A percentile compares a stretch with the other conserved stretches of the same genome.
These are phyloP conservation scores for Linderniella brevidens DNA, from an alignment of 257 asterid species.

Conservation along the genomic window DNA sequence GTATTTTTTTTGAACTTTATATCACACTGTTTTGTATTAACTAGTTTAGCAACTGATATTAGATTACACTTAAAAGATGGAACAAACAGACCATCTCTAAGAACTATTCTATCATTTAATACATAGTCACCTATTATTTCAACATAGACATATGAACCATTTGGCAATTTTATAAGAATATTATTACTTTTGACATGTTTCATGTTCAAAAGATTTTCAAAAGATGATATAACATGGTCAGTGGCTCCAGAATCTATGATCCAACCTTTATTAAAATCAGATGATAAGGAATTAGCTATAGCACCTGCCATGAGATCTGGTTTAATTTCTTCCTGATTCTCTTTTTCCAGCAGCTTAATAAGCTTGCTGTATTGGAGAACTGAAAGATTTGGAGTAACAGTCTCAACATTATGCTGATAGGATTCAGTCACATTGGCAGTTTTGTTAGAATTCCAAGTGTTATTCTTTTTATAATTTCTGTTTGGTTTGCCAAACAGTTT, in stretches of 20 bases:
- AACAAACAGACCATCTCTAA: background rate
- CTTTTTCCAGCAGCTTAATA: no score
- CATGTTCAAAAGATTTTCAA: background rate
- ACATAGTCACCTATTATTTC: background rate
- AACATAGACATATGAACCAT: background rate
- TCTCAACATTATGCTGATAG: no score
- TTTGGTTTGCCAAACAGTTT: background rate
- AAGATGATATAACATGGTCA: background rate
- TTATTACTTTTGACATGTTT: background rate
- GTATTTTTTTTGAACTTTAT: background rate
- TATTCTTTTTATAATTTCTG: background rate
- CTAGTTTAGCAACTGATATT: background rate
- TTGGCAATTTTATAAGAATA: background rate
- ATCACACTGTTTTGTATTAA: background rate
- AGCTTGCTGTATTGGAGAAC: no score
- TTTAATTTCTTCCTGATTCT: no score
- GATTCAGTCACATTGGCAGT: no score
- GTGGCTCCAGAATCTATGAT: background rate
- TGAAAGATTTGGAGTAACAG: no score
- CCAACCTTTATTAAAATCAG: background rate
- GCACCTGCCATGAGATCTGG: background rate
- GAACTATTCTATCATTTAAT: background rate
- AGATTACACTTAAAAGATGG: background rate
- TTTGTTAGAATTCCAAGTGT: background rate
- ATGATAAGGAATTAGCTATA: background rate